phyloP scores from a whole-genome alignment of 1,284 basidiomycete species.

The Phellopilus nigrolimitatus region DNA sequence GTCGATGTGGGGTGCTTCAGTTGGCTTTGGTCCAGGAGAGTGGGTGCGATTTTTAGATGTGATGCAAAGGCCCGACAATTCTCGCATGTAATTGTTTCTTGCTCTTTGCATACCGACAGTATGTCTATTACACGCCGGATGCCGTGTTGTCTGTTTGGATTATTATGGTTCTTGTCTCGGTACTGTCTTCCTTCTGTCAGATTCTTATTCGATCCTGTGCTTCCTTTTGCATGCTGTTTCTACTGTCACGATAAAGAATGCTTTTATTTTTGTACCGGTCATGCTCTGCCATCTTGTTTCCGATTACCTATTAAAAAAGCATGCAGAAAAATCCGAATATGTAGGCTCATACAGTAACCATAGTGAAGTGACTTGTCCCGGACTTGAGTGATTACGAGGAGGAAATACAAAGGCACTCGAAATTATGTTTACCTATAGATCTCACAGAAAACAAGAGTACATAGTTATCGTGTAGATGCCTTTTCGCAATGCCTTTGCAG shows the following conservation, averaged over 20 bases:
- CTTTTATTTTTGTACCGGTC: background rate
- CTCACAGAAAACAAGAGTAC: too few species aligned
- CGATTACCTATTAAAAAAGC: background rate
- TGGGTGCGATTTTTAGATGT: constrained; percentile 44
- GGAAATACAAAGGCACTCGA: too few species aligned
- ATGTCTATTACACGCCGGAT: background rate
- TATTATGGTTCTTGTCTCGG: background rate
- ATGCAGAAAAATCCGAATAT: too few species aligned
- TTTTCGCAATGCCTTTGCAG: constrained; percentile 52
- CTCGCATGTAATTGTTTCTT: constrained; percentile 11
- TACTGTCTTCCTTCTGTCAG: background rate
- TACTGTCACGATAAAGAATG: too few species aligned
- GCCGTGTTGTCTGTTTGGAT: background rate
- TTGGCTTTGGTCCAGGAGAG: constrained; percentile 37
- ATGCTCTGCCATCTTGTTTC: background rate
- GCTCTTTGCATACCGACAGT: background rate
- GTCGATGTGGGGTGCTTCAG: constrained; percentile 37
- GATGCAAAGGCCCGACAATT: constrained; percentile 36
- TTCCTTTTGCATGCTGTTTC: too few species aligned
- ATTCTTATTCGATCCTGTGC: too few species aligned
- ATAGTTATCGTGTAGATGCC: background rate
- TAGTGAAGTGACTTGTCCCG: too few species aligned
- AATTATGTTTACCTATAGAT: too few species aligned
- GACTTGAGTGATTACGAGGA: too few species aligned
- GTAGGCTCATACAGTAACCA: too few species aligned